A percentile compares a stretch with the other conserved stretches of the same genome.
Evolutionary conservation across 2,329 filamentous ascomycete species (phyloP).

Genomic region (Tolypocladium paradoxum): DNA sequence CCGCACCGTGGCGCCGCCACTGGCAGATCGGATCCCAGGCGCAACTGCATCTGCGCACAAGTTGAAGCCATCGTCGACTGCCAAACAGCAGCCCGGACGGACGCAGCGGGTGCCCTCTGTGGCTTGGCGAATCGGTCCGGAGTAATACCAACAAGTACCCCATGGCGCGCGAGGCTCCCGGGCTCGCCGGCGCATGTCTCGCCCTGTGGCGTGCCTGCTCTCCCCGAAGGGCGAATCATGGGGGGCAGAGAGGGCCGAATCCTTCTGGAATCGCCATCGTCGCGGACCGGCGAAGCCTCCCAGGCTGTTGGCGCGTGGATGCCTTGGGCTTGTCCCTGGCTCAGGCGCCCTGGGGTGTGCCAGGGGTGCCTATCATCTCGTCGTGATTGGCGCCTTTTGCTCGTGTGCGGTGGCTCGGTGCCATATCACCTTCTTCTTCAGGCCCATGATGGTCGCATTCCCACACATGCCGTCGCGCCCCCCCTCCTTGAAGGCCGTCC

Average conservation of each 20-base stretch:
- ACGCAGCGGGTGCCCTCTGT: neutral
- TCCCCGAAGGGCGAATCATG: neutral
- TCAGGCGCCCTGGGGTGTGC: slow-evolving; percentile 6
- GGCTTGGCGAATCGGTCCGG: neutral
- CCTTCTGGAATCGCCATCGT: slow-evolving; percentile 17
- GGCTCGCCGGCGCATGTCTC: slow-evolving; percentile 6
- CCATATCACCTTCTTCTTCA: slow-evolving; percentile 25
- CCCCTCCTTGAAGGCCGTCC: slow-evolving; percentile 5
- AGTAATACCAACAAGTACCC: neutral
- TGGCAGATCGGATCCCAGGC: neutral
- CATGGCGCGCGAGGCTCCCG: slow-evolving; percentile 8
- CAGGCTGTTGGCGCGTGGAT: slow-evolving; percentile 9
- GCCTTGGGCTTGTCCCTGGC: slow-evolving; percentile 2
- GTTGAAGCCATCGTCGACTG: neutral
- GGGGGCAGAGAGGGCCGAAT: slow-evolving; percentile 9
- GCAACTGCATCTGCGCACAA: neutral
- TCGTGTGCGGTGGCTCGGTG: slow-evolving; percentile 18
- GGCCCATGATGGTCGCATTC: slow-evolving; percentile 23
- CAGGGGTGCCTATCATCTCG: slow-evolving; percentile 15
- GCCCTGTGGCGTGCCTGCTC: neutral
- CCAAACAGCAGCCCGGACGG: neutral
- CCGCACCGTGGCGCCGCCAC: slow-evolving; percentile 1
- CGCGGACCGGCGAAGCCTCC: slow-evolving; percentile 4
- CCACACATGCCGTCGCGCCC: slow-evolving; percentile 17
- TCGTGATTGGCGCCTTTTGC: slow-evolving; percentile 19